Evolutionary conservation across 441 rosid species (phyloP).

Genomic region (Erodium moschatum): DNA sequence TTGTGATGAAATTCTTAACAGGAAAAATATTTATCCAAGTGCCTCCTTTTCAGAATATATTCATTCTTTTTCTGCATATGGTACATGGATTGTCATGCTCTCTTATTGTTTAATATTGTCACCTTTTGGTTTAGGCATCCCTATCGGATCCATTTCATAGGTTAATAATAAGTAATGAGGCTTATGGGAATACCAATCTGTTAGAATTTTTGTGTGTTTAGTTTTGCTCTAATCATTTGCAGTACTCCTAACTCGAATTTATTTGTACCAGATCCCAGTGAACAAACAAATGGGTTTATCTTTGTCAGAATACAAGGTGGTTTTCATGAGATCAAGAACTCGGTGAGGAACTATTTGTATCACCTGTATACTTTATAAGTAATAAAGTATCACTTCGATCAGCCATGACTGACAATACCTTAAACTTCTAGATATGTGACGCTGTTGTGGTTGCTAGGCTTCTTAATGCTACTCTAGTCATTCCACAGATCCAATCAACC

Average conservation of each 20-base stretch:
- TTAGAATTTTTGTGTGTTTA: background rate
- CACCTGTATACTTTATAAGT: background rate
- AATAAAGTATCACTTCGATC: background rate
- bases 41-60: background rate
- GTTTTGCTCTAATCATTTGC: background rate
- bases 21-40: background rate
- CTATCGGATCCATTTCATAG: background rate
- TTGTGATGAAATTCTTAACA: background rate
- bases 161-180: background rate
- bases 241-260: conserved; percentile 12
- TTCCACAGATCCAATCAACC: conserved; percentile 95
- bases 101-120: background rate
- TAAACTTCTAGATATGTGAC: conserved; percentile 51
- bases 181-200: background rate
- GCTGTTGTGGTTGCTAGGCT: conserved; percentile 77
- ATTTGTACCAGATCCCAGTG: conserved; percentile 45
- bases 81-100: background rate
- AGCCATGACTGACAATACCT: conserved; percentile 14
- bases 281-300: conserved; percentile 56
- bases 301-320: conserved; percentile 98
- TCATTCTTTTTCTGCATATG: background rate
- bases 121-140: background rate
- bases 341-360: conserved; percentile 41
- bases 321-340: conserved; percentile 90
- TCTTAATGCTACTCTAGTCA: conserved; percentile 82